Percentiles rank a stretch among this genome's conserved stretches.
Conservation (phyloP, 768 basidiomycete species). For the Lactarius tabidus region DNA sequence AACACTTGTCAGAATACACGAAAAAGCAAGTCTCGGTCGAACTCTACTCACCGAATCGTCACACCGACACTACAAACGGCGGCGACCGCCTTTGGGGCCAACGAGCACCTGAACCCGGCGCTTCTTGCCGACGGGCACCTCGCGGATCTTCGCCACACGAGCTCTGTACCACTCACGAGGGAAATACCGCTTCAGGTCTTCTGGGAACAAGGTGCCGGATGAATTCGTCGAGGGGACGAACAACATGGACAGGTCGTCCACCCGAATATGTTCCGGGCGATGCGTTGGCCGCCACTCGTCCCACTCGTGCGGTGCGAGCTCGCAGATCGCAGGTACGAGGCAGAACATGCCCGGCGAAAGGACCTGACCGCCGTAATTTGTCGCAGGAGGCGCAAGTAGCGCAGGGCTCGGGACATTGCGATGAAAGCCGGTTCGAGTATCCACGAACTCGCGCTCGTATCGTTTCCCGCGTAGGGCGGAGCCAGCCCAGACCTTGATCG, state of each 20-base stretch:
- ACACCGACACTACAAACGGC: slow-evolving; percentile 3
- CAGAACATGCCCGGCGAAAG: slow-evolving; percentile 1
- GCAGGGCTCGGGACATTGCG: slow-evolving; percentile 9
- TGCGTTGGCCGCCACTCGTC: slow-evolving; percentile 9
- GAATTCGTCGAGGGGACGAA: slow-evolving; percentile 5
- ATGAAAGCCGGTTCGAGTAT: background rate
- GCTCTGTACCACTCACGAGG: slow-evolving; percentile 5
- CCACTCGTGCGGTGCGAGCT: slow-evolving; percentile 9
- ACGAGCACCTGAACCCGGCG: background rate
- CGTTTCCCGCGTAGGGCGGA: background rate
- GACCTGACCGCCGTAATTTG: slow-evolving; percentile 4
- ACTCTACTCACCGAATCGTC: background rate
- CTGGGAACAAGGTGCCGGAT: slow-evolving; percentile 2
- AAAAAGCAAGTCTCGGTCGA: background rate
- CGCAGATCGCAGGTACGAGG: slow-evolving; percentile 9
- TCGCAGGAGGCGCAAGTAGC: slow-evolving; percentile 15
- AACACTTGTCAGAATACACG: background rate
- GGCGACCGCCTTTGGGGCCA: background rate
- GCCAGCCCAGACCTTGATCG: background rate
- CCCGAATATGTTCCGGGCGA: slow-evolving; percentile 6
- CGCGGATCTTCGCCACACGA: background rate
- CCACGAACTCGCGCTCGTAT: slow-evolving; percentile 14
- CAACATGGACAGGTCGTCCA: slow-evolving; percentile 2
- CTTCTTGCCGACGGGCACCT: slow-evolving; percentile 6
- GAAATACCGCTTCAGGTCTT: slow-evolving; percentile 10